phyloP scores from a whole-genome alignment of 129 eudicot genomes.

The Tagetes erecta region DNA sequence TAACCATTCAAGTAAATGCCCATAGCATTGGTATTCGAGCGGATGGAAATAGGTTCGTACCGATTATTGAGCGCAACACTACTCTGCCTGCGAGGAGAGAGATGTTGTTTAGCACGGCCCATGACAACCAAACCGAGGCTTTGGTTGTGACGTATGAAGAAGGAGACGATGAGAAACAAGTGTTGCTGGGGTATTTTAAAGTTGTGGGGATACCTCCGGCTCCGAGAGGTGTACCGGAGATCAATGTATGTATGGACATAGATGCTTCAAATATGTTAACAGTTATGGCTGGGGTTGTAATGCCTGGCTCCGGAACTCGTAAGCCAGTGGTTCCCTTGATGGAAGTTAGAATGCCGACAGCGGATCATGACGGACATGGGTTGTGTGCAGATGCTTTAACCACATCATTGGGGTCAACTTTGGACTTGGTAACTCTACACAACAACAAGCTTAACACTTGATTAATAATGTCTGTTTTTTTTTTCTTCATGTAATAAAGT shows the following conservation, averaged over 20 bases:
- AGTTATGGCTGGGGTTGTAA: constrained; percentile 57
- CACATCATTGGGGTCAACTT: constrained; percentile 50
- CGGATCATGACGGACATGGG: constrained; percentile 79
- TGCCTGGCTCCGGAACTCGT: constrained; percentile 55
- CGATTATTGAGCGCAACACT: constrained; percentile 57
- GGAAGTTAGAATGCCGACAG: constrained; percentile 85
- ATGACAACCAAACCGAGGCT: constrained; percentile 73
- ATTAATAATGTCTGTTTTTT: background rate
- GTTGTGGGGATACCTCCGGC: constrained; percentile 71
- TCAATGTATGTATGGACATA: constrained; percentile 71
- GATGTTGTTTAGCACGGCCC: constrained; percentile 60
- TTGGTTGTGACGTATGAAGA: constrained; percentile 72
- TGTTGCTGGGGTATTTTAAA: constrained; percentile 66
- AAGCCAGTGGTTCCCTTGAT: constrained; percentile 44
- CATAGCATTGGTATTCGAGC: constrained; percentile 67
- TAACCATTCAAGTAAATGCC: constrained; percentile 80
- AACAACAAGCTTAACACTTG: constrained; percentile 38
- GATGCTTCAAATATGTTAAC: constrained; percentile 69
- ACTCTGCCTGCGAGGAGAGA: constrained; percentile 74
- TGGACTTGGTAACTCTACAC: constrained; percentile 54
- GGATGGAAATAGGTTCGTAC: constrained; percentile 49
- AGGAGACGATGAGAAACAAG: constrained; percentile 50
- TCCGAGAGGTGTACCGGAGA: constrained; percentile 73
- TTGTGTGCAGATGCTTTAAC: constrained; percentile 76
- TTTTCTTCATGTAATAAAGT: background rate